Conservation (phyloP, 768 basidiomycete species). For the Boletus sensibilis region DNA sequence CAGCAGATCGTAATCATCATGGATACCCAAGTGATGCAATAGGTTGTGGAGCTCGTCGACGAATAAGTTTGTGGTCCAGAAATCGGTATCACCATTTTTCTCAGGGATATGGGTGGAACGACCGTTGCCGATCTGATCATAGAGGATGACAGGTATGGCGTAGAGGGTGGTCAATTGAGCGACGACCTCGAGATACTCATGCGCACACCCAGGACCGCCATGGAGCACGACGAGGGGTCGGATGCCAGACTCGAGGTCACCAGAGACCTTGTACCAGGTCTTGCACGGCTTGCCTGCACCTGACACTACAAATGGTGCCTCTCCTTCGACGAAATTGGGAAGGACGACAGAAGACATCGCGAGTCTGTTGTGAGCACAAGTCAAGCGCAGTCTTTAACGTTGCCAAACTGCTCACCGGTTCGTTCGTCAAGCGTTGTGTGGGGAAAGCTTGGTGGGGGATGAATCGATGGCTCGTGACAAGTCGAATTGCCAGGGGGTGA, state of each 20-base stretch:
- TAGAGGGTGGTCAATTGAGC: slow-evolving; percentile 37
- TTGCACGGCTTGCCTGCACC: slow-evolving; percentile 34
- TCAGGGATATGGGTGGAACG: slow-evolving; percentile 53
- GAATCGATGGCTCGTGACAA: background rate
- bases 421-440: background rate
- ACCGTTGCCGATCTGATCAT: slow-evolving; percentile 58
- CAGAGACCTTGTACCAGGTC: slow-evolving; percentile 54
- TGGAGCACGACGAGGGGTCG: slow-evolving; percentile 52
- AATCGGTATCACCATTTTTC: slow-evolving; percentile 40
- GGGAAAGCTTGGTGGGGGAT: background rate
- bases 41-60: slow-evolving; percentile 51
- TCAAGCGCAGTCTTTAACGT: background rate
- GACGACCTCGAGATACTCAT: slow-evolving; percentile 41
- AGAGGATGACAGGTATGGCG: slow-evolving; percentile 49
- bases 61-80: slow-evolving; percentile 54
- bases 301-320: slow-evolving; percentile 26
- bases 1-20: slow-evolving; percentile 41
- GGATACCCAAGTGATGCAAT: slow-evolving; percentile 43
- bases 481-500: background rate
- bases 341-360: slow-evolving; percentile 30
- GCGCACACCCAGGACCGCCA: slow-evolving; percentile 52
- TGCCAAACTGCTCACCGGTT: background rate
- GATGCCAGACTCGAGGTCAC: slow-evolving; percentile 37
- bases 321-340: slow-evolving; percentile 31
- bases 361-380: background rate